Conservation (phyloP, 352 stramenopile species). For the Globisporangium camurandrum region DNA sequence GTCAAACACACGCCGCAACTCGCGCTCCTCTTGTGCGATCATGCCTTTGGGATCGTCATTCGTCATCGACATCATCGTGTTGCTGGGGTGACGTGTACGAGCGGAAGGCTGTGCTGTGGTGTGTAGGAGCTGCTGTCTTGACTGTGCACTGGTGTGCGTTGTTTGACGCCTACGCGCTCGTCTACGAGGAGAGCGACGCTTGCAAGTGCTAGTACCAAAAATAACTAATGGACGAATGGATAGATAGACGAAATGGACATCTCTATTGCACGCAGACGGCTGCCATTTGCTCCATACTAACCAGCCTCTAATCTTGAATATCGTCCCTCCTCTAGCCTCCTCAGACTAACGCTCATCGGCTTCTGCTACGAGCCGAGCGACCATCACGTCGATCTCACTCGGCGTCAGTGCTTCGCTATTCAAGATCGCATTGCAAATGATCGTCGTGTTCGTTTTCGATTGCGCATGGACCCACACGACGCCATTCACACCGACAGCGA, state of each 20-base stretch:
- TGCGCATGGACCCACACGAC: conserved; percentile 93
- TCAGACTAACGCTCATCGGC: too few species aligned
- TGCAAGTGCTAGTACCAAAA: too few species aligned
- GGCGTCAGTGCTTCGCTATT: conserved; percentile 84
- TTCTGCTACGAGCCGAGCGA: conserved; percentile 59
- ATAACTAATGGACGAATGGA: too few species aligned
- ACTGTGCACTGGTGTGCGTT: too few species aligned
- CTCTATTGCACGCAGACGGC: too few species aligned
- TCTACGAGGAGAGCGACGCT: too few species aligned
- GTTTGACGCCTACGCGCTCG: too few species aligned
- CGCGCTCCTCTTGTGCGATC: conserved; percentile 92
- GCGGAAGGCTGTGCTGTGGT: background rate
- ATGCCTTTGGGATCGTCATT: conserved; percentile 82
- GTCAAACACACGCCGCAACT: conserved; percentile 93
- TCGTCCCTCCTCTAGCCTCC: too few species aligned
- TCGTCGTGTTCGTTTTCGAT: conserved; percentile 73
- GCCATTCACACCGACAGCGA: conserved; percentile 94
- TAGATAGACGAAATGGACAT: too few species aligned
- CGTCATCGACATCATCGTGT: conserved; percentile 60
- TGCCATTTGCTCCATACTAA: too few species aligned
- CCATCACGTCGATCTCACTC: conserved; percentile 72
- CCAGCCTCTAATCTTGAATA: too few species aligned
- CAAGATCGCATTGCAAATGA: conserved; percentile 85
- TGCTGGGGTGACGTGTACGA: too few species aligned
- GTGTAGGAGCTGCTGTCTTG: background rate